Base-by-base conservation (phyloP, 257 asterid species). In the Misopates orontium region DNA sequence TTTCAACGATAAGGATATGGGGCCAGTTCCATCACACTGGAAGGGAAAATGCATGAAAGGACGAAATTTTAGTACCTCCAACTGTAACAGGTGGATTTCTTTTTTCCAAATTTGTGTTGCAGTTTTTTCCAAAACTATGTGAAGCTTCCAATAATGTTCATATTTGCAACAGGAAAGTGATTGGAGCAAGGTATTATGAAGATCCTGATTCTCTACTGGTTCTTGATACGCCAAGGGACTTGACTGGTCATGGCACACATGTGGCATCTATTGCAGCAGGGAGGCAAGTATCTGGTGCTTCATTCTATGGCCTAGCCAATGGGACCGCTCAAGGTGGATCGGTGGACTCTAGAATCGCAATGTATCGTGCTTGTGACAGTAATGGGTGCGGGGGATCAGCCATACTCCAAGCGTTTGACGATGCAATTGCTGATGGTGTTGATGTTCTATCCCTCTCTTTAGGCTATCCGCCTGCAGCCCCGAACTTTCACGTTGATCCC, bases 21-120 rank as follows among this genome's bases (percentile, higher is more conserved):
- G 80, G 21, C 80, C 88, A 21, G 71, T 88, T 73, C 96, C 96
- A 5, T 12, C 84, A 10, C 61, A 39, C 25, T 91, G 97, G 97
- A 91, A 84, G 36, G 97, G 97, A 7, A 66, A 51, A 64, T 91
- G 97, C 90, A 65, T 80, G 84, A 67, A 63, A 64, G 92, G 95
- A 64, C 19, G 8, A 1, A 79, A 79, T 40, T 84, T 86, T 82
- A 78, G 44, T 47, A 31, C 82, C 65, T 73, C 82, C 40, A 79
- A 50, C 70, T 91, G 97, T 80, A 91, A 88, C 79, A 83, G 62
- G 96, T 83, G 10, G 1, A 36, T 8, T 5, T 36, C 10, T 36
- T 36, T 10, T 36, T 36, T 36, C 11, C 1, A 3, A 36, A 36
- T 9, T 9, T 1, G 6, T 36, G n/a, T n/a, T n/a, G n/a, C n/a